phyloP scores from a whole-genome alignment of 306 rosid species.

The Trifolium pratense region DNA sequence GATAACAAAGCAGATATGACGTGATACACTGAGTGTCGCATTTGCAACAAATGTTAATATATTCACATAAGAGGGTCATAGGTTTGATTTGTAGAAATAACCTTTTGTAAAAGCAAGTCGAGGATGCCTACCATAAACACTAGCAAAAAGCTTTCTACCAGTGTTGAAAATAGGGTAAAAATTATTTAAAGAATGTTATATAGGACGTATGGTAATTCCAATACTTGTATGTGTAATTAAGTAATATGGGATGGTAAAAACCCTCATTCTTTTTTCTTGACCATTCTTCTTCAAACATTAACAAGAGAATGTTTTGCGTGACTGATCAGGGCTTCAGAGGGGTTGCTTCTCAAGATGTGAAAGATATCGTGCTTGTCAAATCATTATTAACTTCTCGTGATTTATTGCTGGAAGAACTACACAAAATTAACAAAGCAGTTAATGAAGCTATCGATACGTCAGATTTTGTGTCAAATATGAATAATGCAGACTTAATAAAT shows the following conservation, averaged over 20 bases:
- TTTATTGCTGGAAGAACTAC: conserved; percentile 77
- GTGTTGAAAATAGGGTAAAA: conserved; percentile 17
- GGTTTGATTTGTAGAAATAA: not conserved
- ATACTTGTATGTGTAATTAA: conserved; percentile 14
- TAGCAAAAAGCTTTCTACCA: not conserved
- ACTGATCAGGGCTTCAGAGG: conserved; percentile 52
- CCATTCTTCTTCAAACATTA: conserved; percentile 40
- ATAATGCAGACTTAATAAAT: conserved; percentile 53
- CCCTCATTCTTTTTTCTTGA: not conserved
- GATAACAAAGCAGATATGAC: too few relatives aligned
- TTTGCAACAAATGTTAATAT: too few relatives aligned
- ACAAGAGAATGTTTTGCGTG: conserved; percentile 45
- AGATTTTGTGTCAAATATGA: conserved; percentile 70
- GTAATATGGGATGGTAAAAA: conserved; percentile 4
- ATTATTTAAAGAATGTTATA: conserved; percentile 14
- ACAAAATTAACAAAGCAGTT: conserved; percentile 65
- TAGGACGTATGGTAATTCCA: conserved; percentile 8
- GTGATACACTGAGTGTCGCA: too few relatives aligned
- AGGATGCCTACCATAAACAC: not conserved
- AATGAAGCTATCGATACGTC: conserved; percentile 65
- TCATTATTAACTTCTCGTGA: conserved; percentile 75
- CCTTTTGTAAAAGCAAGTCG: not conserved
- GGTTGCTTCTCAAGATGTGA: conserved; percentile 51
- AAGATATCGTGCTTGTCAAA: conserved; percentile 60
- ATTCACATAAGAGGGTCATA: not conserved